These are phyloP conservation scores for Xylaria sp. DNA, from an alignment of 2,329 filamentous ascomycete species.

Conservation along the genomic window DNA sequence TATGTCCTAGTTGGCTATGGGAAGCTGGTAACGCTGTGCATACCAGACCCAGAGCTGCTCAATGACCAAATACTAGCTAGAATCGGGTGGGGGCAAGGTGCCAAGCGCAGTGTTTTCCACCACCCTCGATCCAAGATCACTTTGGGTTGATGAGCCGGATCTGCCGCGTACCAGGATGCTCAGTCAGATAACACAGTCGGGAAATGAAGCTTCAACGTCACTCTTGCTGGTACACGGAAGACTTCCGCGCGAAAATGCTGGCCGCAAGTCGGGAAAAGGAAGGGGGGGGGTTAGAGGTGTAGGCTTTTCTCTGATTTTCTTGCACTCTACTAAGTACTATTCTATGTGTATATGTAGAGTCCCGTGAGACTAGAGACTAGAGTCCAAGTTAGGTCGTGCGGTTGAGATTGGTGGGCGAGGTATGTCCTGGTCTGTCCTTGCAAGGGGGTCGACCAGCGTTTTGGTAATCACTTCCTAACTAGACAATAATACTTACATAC, in stretches of 20 bases:
- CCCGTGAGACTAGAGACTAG: conserved; percentile 16
- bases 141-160: conserved; percentile 32
- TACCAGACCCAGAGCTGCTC: conserved; percentile 11
- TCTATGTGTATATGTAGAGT: background rate
- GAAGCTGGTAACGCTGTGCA: conserved; percentile 24
- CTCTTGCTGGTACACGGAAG: conserved; percentile 19
- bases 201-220: conserved; percentile 14
- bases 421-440: conserved; percentile 24
- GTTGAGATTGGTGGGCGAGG: conserved; percentile 24
- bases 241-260: conserved; percentile 19
- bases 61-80: conserved; percentile 26
- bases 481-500: conserved; percentile 15
- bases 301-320: background rate
- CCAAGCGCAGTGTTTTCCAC: conserved; percentile 34
- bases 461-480: conserved; percentile 35
- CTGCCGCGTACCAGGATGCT: conserved; percentile 27
- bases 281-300: background rate
- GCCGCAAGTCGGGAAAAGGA: conserved; percentile 8
- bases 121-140: conserved; percentile 34
- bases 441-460: conserved; percentile 31
- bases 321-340: background rate
- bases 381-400: conserved; percentile 6
- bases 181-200: conserved; percentile 5
- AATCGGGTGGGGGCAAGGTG: conserved; percentile 39
- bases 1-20: conserved; percentile 25